Evolutionary conservation across 331 rosid species (phyloP).

Genomic region (Rhamnella rubrinervis): DNA sequence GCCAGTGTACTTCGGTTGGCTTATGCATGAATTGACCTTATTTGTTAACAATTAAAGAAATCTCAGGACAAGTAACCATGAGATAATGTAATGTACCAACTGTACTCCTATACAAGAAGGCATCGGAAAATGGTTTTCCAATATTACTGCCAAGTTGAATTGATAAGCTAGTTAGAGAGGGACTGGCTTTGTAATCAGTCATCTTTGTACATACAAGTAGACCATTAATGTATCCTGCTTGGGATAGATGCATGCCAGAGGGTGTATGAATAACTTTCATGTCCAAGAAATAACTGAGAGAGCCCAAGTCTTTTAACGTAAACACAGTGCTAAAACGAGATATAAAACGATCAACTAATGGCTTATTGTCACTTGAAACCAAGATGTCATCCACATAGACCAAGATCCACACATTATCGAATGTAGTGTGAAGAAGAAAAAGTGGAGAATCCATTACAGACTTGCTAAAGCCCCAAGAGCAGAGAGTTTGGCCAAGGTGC

Average conservation of each 20-base stretch:
- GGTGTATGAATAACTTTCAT: too few relatives aligned
- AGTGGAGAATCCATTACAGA: background rate
- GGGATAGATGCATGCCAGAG: too few relatives aligned
- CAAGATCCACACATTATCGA: too few relatives aligned
- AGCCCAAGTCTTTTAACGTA: background rate
- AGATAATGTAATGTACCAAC: background rate
- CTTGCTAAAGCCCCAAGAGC: background rate
- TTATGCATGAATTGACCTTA: background rate
- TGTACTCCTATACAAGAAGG: background rate
- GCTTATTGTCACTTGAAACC: background rate
- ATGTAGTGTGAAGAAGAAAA: too few relatives aligned
- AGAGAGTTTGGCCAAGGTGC: background rate
- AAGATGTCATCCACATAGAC: background rate
- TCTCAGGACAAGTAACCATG: background rate
- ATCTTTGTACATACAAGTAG: too few relatives aligned
- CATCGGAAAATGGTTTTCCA: background rate
- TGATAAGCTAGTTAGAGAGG: too few relatives aligned
- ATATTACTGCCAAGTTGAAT: background rate
- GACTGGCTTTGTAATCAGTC: too few relatives aligned
- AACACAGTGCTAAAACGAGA: too few relatives aligned
- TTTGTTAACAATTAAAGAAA: background rate
- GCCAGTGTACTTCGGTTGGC: background rate
- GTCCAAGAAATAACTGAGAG: background rate
- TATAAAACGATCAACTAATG: too few relatives aligned
- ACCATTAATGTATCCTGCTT: too few relatives aligned